Evolutionary conservation across 2,329 filamentous ascomycete genomes (phyloP).

Genomic region (Zalaria sp.): DNA sequence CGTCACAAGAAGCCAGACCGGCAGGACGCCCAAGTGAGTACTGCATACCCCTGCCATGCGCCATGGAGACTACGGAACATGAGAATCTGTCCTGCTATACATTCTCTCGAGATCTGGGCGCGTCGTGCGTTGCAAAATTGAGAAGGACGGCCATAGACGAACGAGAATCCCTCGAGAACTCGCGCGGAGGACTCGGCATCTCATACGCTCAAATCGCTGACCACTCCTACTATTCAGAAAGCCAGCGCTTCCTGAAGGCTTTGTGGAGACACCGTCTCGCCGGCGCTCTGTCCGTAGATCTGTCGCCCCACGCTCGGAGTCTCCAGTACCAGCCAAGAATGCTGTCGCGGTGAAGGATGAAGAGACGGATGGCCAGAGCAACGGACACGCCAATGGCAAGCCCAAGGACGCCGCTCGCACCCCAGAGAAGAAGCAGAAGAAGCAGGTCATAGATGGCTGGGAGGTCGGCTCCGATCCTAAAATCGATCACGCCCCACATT

Average conservation of each 20-base stretch:
- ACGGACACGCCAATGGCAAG: conserved; percentile 17
- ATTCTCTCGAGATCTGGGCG: background rate
- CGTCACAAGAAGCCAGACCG: conserved; percentile 33
- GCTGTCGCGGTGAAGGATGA: conserved; percentile 8
- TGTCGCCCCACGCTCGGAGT: conserved; percentile 19
- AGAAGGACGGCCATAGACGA: background rate
- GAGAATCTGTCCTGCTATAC: background rate
- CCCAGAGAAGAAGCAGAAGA: conserved; percentile 7
- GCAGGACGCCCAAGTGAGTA: conserved; percentile 33
- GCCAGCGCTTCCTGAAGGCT: conserved; percentile 28
- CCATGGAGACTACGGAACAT: background rate
- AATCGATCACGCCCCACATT: conserved; percentile 34
- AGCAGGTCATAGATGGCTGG: conserved; percentile 24
- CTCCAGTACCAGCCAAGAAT: conserved; percentile 10
- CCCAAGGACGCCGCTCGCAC: conserved; percentile 16
- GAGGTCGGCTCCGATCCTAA: conserved; percentile 21
- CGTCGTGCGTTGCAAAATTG: background rate
- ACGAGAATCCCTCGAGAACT: conserved; percentile 1
- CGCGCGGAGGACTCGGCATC: background rate
- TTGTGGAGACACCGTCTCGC: conserved; percentile 33
- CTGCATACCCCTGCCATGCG: background rate
- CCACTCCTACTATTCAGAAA: conserved; percentile 10
- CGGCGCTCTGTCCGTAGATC: conserved; percentile 29
- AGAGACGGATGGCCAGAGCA: conserved; percentile 6
- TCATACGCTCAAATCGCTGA: background rate